Evolutionary conservation across 805 yeast species (phyloP).

Genomic region (Saturnispora silvae): DNA sequence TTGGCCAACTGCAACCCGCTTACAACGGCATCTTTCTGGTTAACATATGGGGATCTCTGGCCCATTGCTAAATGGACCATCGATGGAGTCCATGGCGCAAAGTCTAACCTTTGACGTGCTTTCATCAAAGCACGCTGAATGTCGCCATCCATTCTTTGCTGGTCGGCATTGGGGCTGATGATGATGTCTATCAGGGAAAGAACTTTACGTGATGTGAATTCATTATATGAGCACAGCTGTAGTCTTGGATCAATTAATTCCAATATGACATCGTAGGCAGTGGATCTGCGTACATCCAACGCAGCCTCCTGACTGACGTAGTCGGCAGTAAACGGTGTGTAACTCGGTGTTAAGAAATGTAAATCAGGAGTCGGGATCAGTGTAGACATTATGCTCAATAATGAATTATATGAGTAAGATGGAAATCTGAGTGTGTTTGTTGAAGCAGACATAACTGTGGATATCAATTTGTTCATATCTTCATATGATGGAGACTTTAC

Average conservation of each 20-base stretch:
- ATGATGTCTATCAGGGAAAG: slow-evolving; percentile 61
- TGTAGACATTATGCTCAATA: slow-evolving; percentile 71
- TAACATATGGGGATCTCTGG: slow-evolving; percentile 51
- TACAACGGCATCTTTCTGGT: slow-evolving; percentile 32
- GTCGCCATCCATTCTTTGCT: slow-evolving; percentile 35
- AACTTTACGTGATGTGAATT: slow-evolving; percentile 29
- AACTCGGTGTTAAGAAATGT: slow-evolving; percentile 65
- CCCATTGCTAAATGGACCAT: slow-evolving; percentile 73
- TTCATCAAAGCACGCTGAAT: slow-evolving; percentile 41
- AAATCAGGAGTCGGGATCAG: slow-evolving; percentile 78
- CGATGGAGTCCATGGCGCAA: slow-evolving; percentile 81
- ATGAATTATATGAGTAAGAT: slow-evolving; percentile 78
- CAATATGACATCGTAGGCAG: slow-evolving; percentile 76
- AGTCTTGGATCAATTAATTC: slow-evolving; percentile 72
- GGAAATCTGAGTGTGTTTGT: slow-evolving; percentile 82
- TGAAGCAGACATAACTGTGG: slow-evolving; percentile 73
- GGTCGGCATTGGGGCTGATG: slow-evolving; percentile 38
- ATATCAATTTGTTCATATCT: slow-evolving; percentile 76
- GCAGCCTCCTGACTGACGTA: slow-evolving; percentile 30
- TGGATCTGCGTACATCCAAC: slow-evolving; percentile 50
- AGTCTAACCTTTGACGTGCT: slow-evolving; percentile 56
- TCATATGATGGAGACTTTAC: slow-evolving; percentile 54
- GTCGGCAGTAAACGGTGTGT: slow-evolving; percentile 65
- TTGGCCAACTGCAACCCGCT: slow-evolving; percentile 82
- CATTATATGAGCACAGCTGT: slow-evolving; percentile 48